These are phyloP conservation scores for Starmerella bombi DNA, from an alignment of 805 yeast genomes.

Conservation along the genomic window DNA sequence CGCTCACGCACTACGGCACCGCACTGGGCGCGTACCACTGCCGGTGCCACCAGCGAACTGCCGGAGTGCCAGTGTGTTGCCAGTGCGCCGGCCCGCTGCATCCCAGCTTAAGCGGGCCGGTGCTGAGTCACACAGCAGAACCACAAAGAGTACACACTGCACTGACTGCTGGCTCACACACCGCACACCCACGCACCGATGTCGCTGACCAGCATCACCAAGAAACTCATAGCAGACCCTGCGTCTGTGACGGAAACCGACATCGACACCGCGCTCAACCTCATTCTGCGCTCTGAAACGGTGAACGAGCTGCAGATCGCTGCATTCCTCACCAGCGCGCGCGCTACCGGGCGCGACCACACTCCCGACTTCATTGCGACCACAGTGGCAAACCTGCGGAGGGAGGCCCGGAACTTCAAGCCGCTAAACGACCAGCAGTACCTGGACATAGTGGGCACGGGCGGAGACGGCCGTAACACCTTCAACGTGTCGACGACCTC, in stretches of 20 bases:
- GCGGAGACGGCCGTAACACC: constrained; percentile 97
- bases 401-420: constrained; percentile 29
- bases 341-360: constrained; percentile 64
- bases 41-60: too few species aligned
- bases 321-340: constrained; percentile 63
- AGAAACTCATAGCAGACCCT: constrained; percentile 47
- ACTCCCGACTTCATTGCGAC: constrained; percentile 71
- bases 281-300: constrained; percentile 29
- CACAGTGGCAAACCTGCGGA: constrained; percentile 64
- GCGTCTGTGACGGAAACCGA: constrained; percentile 53
- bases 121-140: too few species aligned
- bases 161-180: too few species aligned
- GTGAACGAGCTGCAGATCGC: constrained; percentile 60
- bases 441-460: constrained; percentile 93
- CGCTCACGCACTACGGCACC: too few species aligned
- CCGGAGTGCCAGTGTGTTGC: too few species aligned
- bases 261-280: constrained; percentile 46
- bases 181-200: too few species aligned
- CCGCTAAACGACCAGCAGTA: constrained; percentile 33
- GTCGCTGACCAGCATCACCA: constrained; percentile 29
- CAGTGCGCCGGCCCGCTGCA: too few species aligned
- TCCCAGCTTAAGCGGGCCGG: too few species aligned
- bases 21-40: too few species aligned
- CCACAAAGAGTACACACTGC: too few species aligned
- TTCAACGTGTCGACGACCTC: constrained; percentile 92